A percentile compares a stretch with the other conserved stretches of the same genome.
Evolutionary conservation across 441 rosid genomes (phyloP).

Genomic region (Pelargonium cotyledonis): DNA sequence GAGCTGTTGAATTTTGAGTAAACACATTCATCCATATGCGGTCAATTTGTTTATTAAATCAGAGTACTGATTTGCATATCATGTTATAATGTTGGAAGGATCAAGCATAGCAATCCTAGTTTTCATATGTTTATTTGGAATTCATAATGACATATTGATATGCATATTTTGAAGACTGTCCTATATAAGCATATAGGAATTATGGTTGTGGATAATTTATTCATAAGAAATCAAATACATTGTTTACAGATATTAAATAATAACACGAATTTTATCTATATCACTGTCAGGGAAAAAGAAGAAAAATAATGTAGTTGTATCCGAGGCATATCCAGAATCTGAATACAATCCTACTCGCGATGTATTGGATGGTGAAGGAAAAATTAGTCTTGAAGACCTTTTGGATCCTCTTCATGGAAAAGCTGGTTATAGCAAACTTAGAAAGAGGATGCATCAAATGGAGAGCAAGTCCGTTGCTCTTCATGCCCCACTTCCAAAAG

Average conservation of each 20-base stretch:
- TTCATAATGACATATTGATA: too few relatives aligned
- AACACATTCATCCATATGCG: too few relatives aligned
- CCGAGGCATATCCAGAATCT: slow-evolving; percentile 81
- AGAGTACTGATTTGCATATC: too few relatives aligned
- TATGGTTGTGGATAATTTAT: neutral
- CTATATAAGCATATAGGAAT: neutral
- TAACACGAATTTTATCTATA: slow-evolving; percentile 9
- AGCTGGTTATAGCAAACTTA: slow-evolving; percentile 49
- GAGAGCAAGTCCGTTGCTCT: slow-evolving; percentile 45
- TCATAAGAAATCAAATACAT: slow-evolving; percentile 5
- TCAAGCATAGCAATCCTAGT: too few relatives aligned
- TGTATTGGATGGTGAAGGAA: slow-evolving; percentile 61
- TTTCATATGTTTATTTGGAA: too few relatives aligned
- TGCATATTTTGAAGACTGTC: neutral
- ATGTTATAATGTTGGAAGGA: too few relatives aligned
- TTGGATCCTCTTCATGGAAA: slow-evolving; percentile 57
- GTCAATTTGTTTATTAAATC: too few relatives aligned
- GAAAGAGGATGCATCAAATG: slow-evolving; percentile 43
- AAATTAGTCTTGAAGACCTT: slow-evolving; percentile 56
- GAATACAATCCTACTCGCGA: slow-evolving; percentile 81
- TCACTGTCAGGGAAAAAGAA: slow-evolving; percentile 48
- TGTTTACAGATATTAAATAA: slow-evolving; percentile 1
- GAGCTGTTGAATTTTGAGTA: too few relatives aligned
- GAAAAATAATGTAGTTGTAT: slow-evolving; percentile 42
- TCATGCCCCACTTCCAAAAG: slow-evolving; percentile 74